Evolutionary conservation across 371 early-diverging fungal genomes (phyloP), one percentile per base, ranked within the genome.

Genomic region (Mortierella sp.): DNA sequence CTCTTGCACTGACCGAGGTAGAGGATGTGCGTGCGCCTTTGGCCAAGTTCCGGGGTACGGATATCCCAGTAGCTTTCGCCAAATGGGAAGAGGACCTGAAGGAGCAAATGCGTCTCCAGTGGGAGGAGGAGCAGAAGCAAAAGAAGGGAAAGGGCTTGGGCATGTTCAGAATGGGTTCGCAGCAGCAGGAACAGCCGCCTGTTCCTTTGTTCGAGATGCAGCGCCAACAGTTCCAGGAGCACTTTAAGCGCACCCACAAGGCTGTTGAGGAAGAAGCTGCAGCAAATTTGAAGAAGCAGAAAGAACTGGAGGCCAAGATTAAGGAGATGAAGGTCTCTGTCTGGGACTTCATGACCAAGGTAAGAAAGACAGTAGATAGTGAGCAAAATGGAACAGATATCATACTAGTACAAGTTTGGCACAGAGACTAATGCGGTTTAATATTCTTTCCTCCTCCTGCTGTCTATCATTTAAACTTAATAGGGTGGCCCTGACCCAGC

Each of bases 21-120:
- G 85, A 89, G 30, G 95, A 95, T 81, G 90, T 95, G 48, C 88
- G 94, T 67, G 84, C 85, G 15, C 87, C 92, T 25, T 79, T 95
- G 62, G 81, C 86, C 65, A 85, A 85, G 60, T 95, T 91, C 80
- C 77, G 86, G 64, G 93, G 89, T 57, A 86, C 68, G 26, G 72
- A 92, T 68, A 88, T 93, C 48, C 91, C 94, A n/a, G 68, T 75
- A 15, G 92, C 88, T 70, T 94, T 92, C 84, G 86, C 87, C 45
- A 81, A 84, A 64, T 89, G 92, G 82, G 94, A 95, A 75, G 81
- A 90, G 59, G 84, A 85, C 37, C 83, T 92, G 76, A 87, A 90
- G 57, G 85, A 86, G 47, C 80, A 86, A 75, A 87, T 88, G 73
- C 81, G 84, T 60, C 60, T 84, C 23, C 86, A 94, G 60, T 94